Percentiles rank a stretch among this genome's conserved stretches.
Evolutionary conservation across 2,329 filamentous ascomycete species (phyloP).

Genomic region (Aspergillus sp.): DNA sequence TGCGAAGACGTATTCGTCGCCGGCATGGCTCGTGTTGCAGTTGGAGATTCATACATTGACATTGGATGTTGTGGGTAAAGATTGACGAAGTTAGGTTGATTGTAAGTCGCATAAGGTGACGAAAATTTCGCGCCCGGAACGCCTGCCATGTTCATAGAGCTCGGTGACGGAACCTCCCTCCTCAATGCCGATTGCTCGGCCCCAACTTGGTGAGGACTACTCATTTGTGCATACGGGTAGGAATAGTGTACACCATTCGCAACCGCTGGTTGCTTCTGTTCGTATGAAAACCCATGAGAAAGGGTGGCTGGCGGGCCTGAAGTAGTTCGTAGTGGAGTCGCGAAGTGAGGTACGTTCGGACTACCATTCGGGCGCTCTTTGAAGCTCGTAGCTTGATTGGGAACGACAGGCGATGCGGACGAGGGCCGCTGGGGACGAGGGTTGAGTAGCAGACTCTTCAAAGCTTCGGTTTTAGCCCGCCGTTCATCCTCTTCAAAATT

Average conservation of each 20-base stretch:
- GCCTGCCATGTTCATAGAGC: conserved; percentile 7
- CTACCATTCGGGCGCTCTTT: conserved; percentile 12
- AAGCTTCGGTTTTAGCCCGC: conserved; percentile 38
- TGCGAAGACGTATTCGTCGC: conserved; percentile 17
- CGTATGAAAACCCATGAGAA: conserved; percentile 11
- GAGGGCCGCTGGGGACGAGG: conserved; percentile 33
- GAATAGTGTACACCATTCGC: conserved; percentile 16
- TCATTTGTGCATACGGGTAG: conserved; percentile 17
- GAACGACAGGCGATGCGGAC: conserved; percentile 23
- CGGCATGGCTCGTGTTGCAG: conserved; percentile 16
- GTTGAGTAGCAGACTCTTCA: conserved; percentile 44
- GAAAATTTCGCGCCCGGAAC: conserved; percentile 11
- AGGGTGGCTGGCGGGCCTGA: conserved; percentile 29
- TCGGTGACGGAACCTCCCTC: conserved; percentile 24
- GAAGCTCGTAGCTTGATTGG: conserved; percentile 12
- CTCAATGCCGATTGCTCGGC: conserved; percentile 27
- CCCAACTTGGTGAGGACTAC: conserved; percentile 16
- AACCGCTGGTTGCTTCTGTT: conserved; percentile 10
- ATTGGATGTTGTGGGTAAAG: conserved; percentile 8
- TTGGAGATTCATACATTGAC: conserved; percentile 17
- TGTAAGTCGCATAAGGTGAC: conserved; percentile 16
- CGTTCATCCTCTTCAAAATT: conserved; percentile 35
- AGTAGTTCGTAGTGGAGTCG: conserved; percentile 25
- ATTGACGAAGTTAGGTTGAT: conserved; percentile 15
- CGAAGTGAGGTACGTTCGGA: conserved; percentile 23